Evolutionary conservation across 1,139 yeast genomes (phyloP).

Genomic region (Hansenula sp.): DNA sequence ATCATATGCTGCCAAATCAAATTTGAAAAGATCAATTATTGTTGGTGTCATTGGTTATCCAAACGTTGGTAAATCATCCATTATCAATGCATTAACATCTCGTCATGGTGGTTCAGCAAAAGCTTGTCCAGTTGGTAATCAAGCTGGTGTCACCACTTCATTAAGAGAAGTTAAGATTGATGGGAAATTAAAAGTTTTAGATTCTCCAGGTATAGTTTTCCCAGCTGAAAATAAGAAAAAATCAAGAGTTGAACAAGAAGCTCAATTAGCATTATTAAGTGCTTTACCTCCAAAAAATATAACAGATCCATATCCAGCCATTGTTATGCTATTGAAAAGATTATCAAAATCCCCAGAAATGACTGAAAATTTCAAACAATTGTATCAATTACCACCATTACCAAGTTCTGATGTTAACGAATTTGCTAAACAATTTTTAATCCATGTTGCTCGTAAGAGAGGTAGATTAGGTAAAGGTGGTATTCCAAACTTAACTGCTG

Average conservation of each 20-base stretch:
- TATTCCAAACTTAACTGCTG: conserved; percentile 80
- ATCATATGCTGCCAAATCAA: conserved; percentile 76
- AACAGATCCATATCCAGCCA: conserved; percentile 80
- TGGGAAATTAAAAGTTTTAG: conserved; percentile 80
- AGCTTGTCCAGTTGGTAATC: conserved; percentile 96
- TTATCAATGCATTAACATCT: conserved; percentile 82
- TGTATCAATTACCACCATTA: conserved; percentile 80
- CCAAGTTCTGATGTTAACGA: conserved; percentile 59
- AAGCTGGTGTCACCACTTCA: conserved; percentile 94
- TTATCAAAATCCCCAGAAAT: conserved; percentile 66
- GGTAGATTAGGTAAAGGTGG: conserved; percentile 95
- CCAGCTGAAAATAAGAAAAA: conserved; percentile 58
- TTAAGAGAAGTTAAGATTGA: conserved; percentile 91
- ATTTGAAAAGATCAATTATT: conserved; percentile 84
- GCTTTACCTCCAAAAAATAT: conserved; percentile 90
- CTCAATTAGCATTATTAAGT: conserved; percentile 80
- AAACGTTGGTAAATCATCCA: conserved; percentile 91
- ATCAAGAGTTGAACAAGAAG: conserved; percentile 66
- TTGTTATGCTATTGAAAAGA: conserved; percentile 70
- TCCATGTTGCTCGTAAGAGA: conserved; percentile 87
- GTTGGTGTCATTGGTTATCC: conserved; percentile 98
- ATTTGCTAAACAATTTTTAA: conserved; percentile 77
- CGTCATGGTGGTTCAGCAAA: conserved; percentile 69
- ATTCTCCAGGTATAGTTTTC: conserved; percentile 97
- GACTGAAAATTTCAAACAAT: conserved; percentile 67